Conservation (phyloP, 164 flowering plant genomes). For the Stephania japonica region DNA sequence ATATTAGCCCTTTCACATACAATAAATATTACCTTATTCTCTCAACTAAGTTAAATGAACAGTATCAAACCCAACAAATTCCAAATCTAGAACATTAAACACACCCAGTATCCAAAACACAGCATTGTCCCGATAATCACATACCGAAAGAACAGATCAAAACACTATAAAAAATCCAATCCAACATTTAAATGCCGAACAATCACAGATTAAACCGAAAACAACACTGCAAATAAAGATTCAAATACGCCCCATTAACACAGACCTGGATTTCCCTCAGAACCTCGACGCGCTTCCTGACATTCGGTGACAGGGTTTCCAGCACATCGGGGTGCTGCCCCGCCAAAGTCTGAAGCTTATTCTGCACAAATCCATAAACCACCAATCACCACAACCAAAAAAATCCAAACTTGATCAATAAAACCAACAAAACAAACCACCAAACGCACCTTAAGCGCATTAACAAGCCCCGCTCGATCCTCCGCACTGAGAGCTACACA, state of each 20-base stretch:
- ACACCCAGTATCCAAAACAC: too few relatives aligned
- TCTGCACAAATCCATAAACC: slow-evolving; percentile 28
- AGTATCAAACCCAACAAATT: too few relatives aligned
- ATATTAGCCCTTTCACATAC: too few relatives aligned
- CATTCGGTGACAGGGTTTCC: slow-evolving; percentile 45
- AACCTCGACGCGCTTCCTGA: slow-evolving; percentile 67
- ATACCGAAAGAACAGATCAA: background rate
- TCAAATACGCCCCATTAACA: background rate
- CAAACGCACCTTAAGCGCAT: slow-evolving; percentile 49
- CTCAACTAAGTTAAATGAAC: too few relatives aligned
- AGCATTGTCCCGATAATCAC: too few relatives aligned
- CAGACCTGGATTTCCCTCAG: slow-evolving; percentile 67
- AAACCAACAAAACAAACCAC: background rate
- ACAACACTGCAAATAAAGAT: background rate
- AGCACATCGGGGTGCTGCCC: slow-evolving; percentile 56
- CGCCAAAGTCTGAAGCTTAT: slow-evolving; percentile 56
- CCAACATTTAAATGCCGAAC: background rate
- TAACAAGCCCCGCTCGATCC: slow-evolving; percentile 51
- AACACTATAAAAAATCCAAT: background rate
- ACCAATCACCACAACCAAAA: slow-evolving; percentile 3
- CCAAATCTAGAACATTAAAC: too few relatives aligned
- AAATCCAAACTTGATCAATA: background rate
- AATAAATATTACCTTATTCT: too few relatives aligned
- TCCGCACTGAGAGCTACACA: slow-evolving; percentile 50
- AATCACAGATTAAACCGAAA: background rate